Percentiles rank a stretch among this genome's conserved stretches.
Conservation (phyloP, 306 rosid species). For the Nissolia schottii region DNA sequence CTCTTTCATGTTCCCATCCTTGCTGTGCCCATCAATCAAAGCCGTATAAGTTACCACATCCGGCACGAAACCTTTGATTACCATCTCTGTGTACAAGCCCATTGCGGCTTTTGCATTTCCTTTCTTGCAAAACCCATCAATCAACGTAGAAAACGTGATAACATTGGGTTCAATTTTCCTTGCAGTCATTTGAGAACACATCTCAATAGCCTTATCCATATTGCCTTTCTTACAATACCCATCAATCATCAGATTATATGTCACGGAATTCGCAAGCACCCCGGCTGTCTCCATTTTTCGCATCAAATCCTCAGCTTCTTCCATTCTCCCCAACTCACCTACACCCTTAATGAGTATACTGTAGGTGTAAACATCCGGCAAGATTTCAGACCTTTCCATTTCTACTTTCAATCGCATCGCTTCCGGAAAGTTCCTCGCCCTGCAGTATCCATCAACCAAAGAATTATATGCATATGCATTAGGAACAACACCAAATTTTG, state of each 20-base stretch:
- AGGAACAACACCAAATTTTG: conserved; percentile 54
- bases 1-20: conserved; percentile 48
- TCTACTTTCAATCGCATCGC: conserved; percentile 41
- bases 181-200: conserved; percentile 58
- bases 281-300: conserved; percentile 41
- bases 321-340: conserved; percentile 30
- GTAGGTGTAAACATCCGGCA: conserved; percentile 51
- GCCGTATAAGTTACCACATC: conserved; percentile 65
- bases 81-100: conserved; percentile 62
- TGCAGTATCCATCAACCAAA: conserved; percentile 59
- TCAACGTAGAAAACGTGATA: conserved; percentile 54
- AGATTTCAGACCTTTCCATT: conserved; percentile 45
- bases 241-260: conserved; percentile 56
- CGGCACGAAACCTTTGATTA: conserved; percentile 49
- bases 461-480: conserved; percentile 49
- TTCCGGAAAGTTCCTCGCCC: conserved; percentile 40
- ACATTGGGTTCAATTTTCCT: conserved; percentile 50
- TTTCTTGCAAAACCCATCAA: conserved; percentile 66
- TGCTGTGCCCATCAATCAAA: conserved; percentile 66
- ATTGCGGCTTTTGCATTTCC: conserved; percentile 51
- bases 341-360: conserved; percentile 61
- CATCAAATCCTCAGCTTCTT: conserved; percentile 46
- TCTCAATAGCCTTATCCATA: conserved; percentile 61
- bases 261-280: conserved; percentile 44
- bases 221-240: conserved; percentile 53